These are phyloP conservation scores for Theileria annulata DNA, from an alignment of 169 alveolate species.

Conservation along the genomic window DNA sequence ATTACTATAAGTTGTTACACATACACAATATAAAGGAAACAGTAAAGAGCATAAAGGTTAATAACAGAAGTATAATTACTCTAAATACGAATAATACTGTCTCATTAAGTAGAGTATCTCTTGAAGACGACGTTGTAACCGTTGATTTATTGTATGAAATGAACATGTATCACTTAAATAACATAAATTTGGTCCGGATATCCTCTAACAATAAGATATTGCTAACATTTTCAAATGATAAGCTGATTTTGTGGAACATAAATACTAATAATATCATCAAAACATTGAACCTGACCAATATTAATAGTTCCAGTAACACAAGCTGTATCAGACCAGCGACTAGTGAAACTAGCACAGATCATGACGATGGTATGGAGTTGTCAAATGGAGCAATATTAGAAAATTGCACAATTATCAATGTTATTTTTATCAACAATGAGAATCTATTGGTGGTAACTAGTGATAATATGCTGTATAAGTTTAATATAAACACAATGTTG, in stretches of 20 bases:
- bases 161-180: conserved; percentile 65
- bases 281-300: conserved; percentile 63
- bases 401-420: not conserved
- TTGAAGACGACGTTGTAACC: conserved; percentile 53
- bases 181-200: conserved; percentile 61
- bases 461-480: not conserved
- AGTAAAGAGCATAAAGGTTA: not conserved
- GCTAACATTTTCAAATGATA: conserved; percentile 70
- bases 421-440: not conserved
- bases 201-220: conserved; percentile 68
- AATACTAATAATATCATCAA: conserved; percentile 59
- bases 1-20: conserved; percentile 10
- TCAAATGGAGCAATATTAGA: not conserved
- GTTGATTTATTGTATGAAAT: conserved; percentile 64
- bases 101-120: conserved; percentile 31
- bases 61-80: not conserved
- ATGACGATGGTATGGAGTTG: conserved; percentile 6
- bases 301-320: conserved; percentile 64
- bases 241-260: conserved; percentile 73
- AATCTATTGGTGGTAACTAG: not conserved
- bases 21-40: not conserved
- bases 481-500: not conserved
- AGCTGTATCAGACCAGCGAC: conserved; percentile 60
- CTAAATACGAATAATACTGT: conserved; percentile 22
- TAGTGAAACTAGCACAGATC: conserved; percentile 64